Conservation (phyloP, 176 grass and related monocot genomes). For the maize (Zea mays) region DNA sequence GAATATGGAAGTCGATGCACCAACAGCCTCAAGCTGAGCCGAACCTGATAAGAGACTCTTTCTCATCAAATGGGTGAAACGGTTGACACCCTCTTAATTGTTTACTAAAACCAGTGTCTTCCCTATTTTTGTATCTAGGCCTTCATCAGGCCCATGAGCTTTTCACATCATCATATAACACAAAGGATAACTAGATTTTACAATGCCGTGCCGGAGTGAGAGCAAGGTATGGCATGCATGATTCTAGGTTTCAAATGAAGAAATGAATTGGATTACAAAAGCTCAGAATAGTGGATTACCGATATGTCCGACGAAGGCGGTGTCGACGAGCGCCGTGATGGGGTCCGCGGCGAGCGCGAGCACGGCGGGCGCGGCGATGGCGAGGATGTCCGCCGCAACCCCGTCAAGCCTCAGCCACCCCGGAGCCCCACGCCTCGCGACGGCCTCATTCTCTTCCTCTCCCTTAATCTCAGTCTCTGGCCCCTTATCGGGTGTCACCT, state of each 20-base stretch:
- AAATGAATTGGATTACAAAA: not conserved
- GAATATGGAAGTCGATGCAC: conserved; percentile 75
- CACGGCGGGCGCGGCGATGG: conserved; percentile 54
- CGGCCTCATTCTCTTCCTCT: not conserved
- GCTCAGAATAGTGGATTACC: conserved; percentile 33
- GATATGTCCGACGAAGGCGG: conserved; percentile 67
- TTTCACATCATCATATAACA: no score
- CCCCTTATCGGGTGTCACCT: not conserved
- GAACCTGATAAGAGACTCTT: conserved; percentile 51
- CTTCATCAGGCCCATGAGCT: no score
- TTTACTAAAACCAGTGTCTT: not conserved
- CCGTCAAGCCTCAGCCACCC: conserved; percentile 41
- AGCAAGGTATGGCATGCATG: not conserved
- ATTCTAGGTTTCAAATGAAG: no score
- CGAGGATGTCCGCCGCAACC: conserved; percentile 46
- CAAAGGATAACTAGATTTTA: no score
- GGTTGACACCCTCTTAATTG: not conserved
- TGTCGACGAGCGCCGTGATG: conserved; percentile 64
- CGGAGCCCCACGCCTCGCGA: no score
- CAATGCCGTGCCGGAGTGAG: no score
- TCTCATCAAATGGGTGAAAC: not conserved
- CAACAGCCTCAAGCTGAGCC: conserved; percentile 69
- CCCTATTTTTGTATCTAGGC: not conserved
- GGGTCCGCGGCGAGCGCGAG: conserved; percentile 72
- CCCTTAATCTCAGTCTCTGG: not conserved